These are phyloP conservation scores for Citrullus colocynthis DNA, from an alignment of 306 rosid genomes.

Conservation along the genomic window DNA sequence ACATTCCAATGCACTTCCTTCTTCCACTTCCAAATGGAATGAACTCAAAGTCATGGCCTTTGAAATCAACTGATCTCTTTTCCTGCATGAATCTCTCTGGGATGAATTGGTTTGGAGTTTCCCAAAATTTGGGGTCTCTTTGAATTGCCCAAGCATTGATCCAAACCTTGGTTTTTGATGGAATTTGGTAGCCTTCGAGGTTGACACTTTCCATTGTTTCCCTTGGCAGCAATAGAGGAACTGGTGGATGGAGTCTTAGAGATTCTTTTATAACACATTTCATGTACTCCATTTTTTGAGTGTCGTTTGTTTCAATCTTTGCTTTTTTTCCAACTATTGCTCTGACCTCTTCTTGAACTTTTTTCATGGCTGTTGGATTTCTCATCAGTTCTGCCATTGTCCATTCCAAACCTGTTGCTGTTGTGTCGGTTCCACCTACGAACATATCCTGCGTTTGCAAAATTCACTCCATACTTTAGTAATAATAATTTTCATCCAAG, in stretches of 20 bases:
- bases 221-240: not conserved
- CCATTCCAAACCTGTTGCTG: not conserved
- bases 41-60: not conserved
- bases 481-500: no score
- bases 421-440: not conserved
- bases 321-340: not conserved
- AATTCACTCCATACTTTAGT: no score
- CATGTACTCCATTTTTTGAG: not conserved
- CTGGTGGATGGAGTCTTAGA: not conserved
- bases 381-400: not conserved
- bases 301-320: not conserved
- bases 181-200: not conserved
- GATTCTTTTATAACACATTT: not conserved
- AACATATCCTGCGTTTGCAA: not conserved
- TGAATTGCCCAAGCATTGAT: not conserved
- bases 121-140: not conserved
- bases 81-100: not conserved
- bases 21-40: slow-evolving; percentile 4
- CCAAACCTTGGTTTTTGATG: not conserved
- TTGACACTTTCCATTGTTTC: not conserved
- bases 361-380: not conserved
- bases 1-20: not conserved
- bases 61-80: not conserved
- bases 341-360: not conserved
- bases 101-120: not conserved